Evolutionary conservation across 108 stramenopile species (phyloP).

Genomic region (Chaetoceros muelleri): DNA sequence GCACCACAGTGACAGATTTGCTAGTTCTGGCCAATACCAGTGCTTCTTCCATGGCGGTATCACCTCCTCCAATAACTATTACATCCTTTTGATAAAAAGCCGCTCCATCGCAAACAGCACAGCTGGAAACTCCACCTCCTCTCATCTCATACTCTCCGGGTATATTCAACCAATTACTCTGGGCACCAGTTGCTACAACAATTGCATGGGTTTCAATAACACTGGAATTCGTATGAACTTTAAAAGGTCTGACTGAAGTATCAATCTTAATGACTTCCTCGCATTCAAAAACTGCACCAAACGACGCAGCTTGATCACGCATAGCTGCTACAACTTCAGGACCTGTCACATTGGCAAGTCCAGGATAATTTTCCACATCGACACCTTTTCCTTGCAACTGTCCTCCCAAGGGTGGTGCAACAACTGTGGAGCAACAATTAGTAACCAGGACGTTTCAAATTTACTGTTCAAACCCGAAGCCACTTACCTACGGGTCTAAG

Average conservation of each 20-base stretch:
- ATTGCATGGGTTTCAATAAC: conserved; percentile 74
- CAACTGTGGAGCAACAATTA: too few species aligned
- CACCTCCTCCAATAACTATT: conserved; percentile 92
- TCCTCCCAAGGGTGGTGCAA: conserved; percentile 84
- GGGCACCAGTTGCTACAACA: conserved; percentile 92
- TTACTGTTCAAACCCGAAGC: too few species aligned
- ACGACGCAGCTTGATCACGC: conserved; percentile 74
- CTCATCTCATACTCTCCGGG: conserved; percentile 79
- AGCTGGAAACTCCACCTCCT: conserved; percentile 86
- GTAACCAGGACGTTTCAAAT: too few species aligned
- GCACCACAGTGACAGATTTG: conserved; percentile 77
- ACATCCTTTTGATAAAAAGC: conserved; percentile 73
- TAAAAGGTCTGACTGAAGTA: conserved; percentile 39
- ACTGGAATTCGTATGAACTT: conserved; percentile 56
- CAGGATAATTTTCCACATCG: conserved; percentile 93
- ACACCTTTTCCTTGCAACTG: conserved; percentile 91
- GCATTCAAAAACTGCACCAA: conserved; percentile 75
- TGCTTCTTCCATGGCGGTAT: conserved; percentile 95
- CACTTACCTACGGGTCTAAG: conserved; percentile 69
- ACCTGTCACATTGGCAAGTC: conserved; percentile 70
- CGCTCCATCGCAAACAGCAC: conserved; percentile 95
- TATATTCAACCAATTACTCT: conserved; percentile 84
- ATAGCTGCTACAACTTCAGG: conserved; percentile 74
- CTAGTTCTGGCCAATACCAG: conserved; percentile 81
- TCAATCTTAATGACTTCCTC: conserved; percentile 60